Evolutionary conservation across 495 filamentous ascomycete species (phyloP).

Genomic region (Daldinia grandis): DNA sequence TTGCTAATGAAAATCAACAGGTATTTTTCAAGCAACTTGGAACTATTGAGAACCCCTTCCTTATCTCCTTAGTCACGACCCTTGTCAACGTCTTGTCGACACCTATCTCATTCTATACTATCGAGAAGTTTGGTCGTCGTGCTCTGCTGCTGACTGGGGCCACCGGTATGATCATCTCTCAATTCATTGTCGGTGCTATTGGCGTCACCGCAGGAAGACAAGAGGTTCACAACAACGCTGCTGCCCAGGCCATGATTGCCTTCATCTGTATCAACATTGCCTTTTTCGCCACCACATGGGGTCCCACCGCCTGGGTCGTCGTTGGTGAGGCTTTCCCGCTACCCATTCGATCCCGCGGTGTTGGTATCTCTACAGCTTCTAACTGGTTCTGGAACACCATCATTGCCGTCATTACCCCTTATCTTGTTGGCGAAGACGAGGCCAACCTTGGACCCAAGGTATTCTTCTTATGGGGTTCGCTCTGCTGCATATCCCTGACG

Average conservation of each 20-base stretch:
- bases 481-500: conserved; percentile 64
- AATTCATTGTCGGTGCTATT: conserved; percentile 76
- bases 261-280: conserved; percentile 81
- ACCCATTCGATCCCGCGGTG: conserved; percentile 76
- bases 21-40: conserved; percentile 67
- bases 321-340: conserved; percentile 82
- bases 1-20: too few species aligned
- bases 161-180: conserved; percentile 80
- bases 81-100: conserved; percentile 87
- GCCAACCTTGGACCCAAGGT: conserved; percentile 68
- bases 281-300: conserved; percentile 76
- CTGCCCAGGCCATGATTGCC: conserved; percentile 64
- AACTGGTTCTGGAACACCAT: conserved; percentile 82
- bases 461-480: conserved; percentile 74
- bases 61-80: conserved; percentile 82
- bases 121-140: conserved; percentile 84
- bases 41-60: conserved; percentile 77
- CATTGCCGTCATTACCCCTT: conserved; percentile 70
- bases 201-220: conserved; percentile 62
- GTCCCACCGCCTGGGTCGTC: conserved; percentile 76
- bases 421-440: conserved; percentile 65
- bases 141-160: conserved; percentile 83
- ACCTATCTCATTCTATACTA: conserved; percentile 80
- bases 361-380: conserved; percentile 75
- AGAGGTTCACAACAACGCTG: conserved; percentile 47